phyloP scores from a whole-genome alignment of 2,329 filamentous ascomycete genomes.

The Dissoconium aciculare region DNA sequence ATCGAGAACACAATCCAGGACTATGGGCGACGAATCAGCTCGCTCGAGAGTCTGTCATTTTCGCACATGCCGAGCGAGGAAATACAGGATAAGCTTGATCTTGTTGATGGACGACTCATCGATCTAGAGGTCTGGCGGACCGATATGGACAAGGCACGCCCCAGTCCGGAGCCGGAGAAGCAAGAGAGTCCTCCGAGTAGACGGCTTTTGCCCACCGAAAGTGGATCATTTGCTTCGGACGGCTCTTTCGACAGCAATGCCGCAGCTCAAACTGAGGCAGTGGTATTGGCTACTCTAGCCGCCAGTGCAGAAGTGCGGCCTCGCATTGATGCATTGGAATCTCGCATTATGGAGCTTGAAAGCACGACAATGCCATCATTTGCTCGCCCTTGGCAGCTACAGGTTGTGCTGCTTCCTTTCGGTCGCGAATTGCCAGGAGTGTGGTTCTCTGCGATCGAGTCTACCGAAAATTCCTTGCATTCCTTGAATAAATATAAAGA shows the following conservation, averaged over 20 bases:
- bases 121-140: constrained; percentile 46
- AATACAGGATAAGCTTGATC: constrained; percentile 51
- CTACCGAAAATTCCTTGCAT: constrained; percentile 22
- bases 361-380: constrained; percentile 44
- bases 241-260: constrained; percentile 23
- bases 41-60: constrained; percentile 56
- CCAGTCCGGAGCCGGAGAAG: constrained; percentile 22
- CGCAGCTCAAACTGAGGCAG: constrained; percentile 21
- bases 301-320: constrained; percentile 27
- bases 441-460: constrained; percentile 34
- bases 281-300: constrained; percentile 21
- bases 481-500: constrained; percentile 31
- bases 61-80: constrained; percentile 52
- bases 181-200: constrained; percentile 9
- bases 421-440: constrained; percentile 38
- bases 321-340: constrained; percentile 35
- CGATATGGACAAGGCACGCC: constrained; percentile 23
- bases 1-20: constrained; percentile 35
- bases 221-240: constrained; percentile 29
- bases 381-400: constrained; percentile 54
- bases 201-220: constrained; percentile 20
- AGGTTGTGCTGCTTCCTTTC: constrained; percentile 64
- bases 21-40: constrained; percentile 46
- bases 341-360: constrained; percentile 40
- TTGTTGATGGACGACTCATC: constrained; percentile 49